Conservation (phyloP, 805 yeast species). For the Yamadazyma philogaea region DNA sequence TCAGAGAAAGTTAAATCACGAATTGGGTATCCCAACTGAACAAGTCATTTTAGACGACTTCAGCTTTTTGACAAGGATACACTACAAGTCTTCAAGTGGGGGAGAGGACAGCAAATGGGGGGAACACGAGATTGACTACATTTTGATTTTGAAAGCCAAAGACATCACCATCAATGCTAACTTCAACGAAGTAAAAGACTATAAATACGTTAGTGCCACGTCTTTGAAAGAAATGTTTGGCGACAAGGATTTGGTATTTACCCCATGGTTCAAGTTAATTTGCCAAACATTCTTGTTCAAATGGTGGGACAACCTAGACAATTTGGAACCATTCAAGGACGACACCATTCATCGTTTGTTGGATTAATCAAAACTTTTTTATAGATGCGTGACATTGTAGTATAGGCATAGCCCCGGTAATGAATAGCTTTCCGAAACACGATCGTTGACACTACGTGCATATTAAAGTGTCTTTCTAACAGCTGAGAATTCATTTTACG, state of each 20-base stretch:
- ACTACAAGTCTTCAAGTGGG: conserved; percentile 81
- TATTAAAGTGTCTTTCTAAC: background rate
- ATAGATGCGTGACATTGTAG: background rate
- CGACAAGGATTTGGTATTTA: conserved; percentile 65
- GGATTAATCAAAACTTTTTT: conserved; percentile 16
- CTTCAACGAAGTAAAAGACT: conserved; percentile 72
- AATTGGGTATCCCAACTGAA: conserved; percentile 71
- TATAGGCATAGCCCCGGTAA: background rate
- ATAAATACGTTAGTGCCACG: conserved; percentile 64
- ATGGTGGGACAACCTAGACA: conserved; percentile 86
- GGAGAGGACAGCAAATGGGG: conserved; percentile 81
- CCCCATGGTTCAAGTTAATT: conserved; percentile 98
- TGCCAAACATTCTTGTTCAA: conserved; percentile 86
- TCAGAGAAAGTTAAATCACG: conserved; percentile 87
- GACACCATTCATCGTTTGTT: conserved; percentile 50
- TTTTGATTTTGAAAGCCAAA: conserved; percentile 66
- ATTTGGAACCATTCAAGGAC: conserved; percentile 49
- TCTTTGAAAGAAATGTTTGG: conserved; percentile 75
- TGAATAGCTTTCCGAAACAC: background rate
- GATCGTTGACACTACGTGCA: too few relatives aligned
- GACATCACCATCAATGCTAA: conserved; percentile 61
- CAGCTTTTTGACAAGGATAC: conserved; percentile 87
- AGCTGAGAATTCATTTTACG: too few relatives aligned
- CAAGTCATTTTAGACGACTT: conserved; percentile 66
- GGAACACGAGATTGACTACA: conserved; percentile 96